These are phyloP conservation scores for Bonia amplexicaulis DNA, from an alignment of 176 grass and related monocot species.

Conservation along the genomic window DNA sequence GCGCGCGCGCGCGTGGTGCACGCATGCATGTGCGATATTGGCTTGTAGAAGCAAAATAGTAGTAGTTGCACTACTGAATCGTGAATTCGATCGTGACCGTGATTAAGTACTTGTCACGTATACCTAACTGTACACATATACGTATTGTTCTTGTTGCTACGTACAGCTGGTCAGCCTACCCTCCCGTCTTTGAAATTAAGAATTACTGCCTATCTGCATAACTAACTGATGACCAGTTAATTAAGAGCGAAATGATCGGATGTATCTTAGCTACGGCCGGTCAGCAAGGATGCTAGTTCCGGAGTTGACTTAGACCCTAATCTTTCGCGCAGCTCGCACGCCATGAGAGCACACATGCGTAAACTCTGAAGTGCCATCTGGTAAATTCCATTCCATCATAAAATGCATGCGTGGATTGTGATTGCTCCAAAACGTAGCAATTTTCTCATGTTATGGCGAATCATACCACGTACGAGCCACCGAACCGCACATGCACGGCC, in stretches of 20 bases:
- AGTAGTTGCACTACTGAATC: background rate
- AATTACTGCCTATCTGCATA: background rate
- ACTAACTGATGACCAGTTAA: background rate
- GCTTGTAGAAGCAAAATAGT: background rate
- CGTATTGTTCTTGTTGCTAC: background rate
- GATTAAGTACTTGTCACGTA: background rate
- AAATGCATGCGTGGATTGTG: background rate
- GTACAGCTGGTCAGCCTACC: background rate
- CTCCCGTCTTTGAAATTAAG: background rate
- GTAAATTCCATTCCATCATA: too few relatives aligned
- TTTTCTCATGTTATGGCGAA: background rate
- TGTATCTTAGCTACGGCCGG: background rate
- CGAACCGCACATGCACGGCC: background rate
- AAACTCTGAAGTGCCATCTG: too few relatives aligned
- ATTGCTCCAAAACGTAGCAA: background rate
- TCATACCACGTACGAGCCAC: background rate
- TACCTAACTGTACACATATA: background rate
- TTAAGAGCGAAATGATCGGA: background rate
- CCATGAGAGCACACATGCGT: slow-evolving; percentile 31
- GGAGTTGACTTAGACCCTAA: background rate
- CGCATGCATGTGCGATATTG: background rate
- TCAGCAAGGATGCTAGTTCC: background rate
- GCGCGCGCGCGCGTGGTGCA: background rate
- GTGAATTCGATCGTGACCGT: background rate
- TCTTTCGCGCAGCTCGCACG: background rate